Base-by-base conservation (phyloP, 2,329 filamentous ascomycete genomes). In the Xylaria sp. region DNA sequence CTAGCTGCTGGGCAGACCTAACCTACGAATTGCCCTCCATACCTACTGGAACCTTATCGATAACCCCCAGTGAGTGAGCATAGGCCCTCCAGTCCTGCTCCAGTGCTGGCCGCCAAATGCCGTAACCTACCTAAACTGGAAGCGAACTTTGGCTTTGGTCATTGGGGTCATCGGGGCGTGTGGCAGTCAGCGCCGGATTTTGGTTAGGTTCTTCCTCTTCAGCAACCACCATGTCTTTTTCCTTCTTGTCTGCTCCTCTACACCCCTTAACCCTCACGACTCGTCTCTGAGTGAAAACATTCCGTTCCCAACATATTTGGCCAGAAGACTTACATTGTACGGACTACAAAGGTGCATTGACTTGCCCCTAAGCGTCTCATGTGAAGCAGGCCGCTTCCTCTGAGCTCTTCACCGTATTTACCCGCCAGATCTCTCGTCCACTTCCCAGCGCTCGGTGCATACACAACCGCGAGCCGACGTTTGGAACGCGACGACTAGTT, bases 31-130 rank as follows among this genome's bases (percentile, higher is more conserved):
- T 30, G 5, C 23, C 23, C 23, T 30, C 23, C 23, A 30, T 30
- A 30, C 23, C 23, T 34, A 19, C 16, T 47, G 47, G 4, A 13
- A 11, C 13, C 47, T 65, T 70, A 70, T 70, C 69, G 69, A 70
- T 70, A 70, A 65, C n/a, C 11, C 23, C 4, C 16, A 16, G 16
- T 16, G 16, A 9, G 49, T 35, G 23, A 30, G 49, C 49, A 51
- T 51, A 16, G 10, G 18, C 48, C 52, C 46, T 64, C 60, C 61
- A 60, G 51, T 42, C 23, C 23, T 30, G 23, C 23, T 30, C 23
- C 23, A 30, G 23, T 63, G 65, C 63, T 61, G 61, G 63, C 67
- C 66, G 63, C 53, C 64, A 68, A 64, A 67, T 69, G 64, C 66
- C 67, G 68, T 67, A 61, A 64, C 66, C 66, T 67, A 63, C 67